Evolutionary conservation across 2,329 filamentous ascomycete genomes (phyloP).

Genomic region (Cryphonectria carpinicola): DNA sequence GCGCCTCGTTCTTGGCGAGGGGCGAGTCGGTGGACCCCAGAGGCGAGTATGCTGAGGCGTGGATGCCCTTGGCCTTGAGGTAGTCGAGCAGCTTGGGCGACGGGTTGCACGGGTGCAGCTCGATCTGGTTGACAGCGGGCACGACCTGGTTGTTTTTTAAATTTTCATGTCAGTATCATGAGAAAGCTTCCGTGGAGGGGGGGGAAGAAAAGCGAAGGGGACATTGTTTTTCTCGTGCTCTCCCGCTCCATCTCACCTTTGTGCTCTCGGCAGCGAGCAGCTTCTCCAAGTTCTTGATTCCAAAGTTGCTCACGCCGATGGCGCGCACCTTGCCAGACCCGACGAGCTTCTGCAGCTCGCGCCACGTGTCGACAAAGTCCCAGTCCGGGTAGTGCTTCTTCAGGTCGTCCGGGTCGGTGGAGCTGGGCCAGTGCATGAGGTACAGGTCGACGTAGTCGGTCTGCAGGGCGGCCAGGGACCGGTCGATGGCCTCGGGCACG

Average conservation of each 20-base stretch:
- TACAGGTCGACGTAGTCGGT: slow-evolving; percentile 72
- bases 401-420: slow-evolving; percentile 62
- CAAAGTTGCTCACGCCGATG: slow-evolving; percentile 88
- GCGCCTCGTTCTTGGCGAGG: slow-evolving; percentile 67
- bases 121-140: slow-evolving; percentile 79
- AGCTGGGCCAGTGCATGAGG: slow-evolving; percentile 74
- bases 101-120: slow-evolving; percentile 80
- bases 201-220: not conserved
- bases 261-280: slow-evolving; percentile 68
- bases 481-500: slow-evolving; percentile 63
- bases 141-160: slow-evolving; percentile 44
- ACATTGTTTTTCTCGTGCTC: not conserved
- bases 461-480: slow-evolving; percentile 63
- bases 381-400: slow-evolving; percentile 76
- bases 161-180: not conserved
- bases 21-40: slow-evolving; percentile 73
- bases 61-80: slow-evolving; percentile 73
- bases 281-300: slow-evolving; percentile 77
- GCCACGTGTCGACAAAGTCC: slow-evolving; percentile 82
- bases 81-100: slow-evolving; percentile 79
- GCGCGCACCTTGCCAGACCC: slow-evolving; percentile 73
- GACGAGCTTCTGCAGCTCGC: slow-evolving; percentile 71
- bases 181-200: not conserved
- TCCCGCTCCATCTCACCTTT: slow-evolving; percentile 50
- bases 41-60: slow-evolving; percentile 75